Evolutionary conservation across 495 filamentous ascomycete species (phyloP), one percentile per base, ranked within the genome.

Genomic region (Bryoglossum gracile): DNA sequence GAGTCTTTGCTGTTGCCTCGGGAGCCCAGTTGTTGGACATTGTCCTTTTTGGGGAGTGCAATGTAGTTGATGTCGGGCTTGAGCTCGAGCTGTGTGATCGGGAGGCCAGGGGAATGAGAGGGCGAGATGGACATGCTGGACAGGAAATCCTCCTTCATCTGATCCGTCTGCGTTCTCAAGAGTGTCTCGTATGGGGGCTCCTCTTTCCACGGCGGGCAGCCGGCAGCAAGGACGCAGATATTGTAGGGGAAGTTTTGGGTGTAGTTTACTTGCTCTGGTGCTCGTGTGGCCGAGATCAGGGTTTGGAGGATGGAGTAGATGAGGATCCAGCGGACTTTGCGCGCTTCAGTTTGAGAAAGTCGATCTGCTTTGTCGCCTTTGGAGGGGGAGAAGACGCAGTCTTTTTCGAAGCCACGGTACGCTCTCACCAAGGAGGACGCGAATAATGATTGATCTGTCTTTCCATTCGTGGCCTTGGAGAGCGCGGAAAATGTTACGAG

Each of bases 271-370:
- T 69, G 62, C 5, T 58, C 21, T 13, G 73, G 67, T 0, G 57
- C 35, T 8, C 61, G 52, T 3, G 69, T 68, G 25, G 63, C 75
- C 35, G 71, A 75, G 9, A 71, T 73, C 22, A 87, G 67, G 3
- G 79, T 76, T 55, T 89, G 84, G 33, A 86, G 70, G 11, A 78
- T 70, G 22, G 76, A 72, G 51, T 89, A 89, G 23, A 88, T 71
- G 32, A 88, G 57, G 4, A 86, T 70, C 84, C 84, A 89, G 21
- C 84, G 78, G 25, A 81, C 73, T 52, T 79, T 80, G 18, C 81
- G 75, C 14, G 75, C 74, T 24, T 82, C 81, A 36, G 65, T 58
- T n/a, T 63, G 68, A 4, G 68, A 68, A 0, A 71, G 37, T 42
- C 64, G 69, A 40, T 74, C 67, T 2, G 51, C 28, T 24, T 59